These are phyloP conservation scores for Colletotrichum sansevieriae DNA, from an alignment of 2,329 filamentous ascomycete species.

Conservation along the genomic window DNA sequence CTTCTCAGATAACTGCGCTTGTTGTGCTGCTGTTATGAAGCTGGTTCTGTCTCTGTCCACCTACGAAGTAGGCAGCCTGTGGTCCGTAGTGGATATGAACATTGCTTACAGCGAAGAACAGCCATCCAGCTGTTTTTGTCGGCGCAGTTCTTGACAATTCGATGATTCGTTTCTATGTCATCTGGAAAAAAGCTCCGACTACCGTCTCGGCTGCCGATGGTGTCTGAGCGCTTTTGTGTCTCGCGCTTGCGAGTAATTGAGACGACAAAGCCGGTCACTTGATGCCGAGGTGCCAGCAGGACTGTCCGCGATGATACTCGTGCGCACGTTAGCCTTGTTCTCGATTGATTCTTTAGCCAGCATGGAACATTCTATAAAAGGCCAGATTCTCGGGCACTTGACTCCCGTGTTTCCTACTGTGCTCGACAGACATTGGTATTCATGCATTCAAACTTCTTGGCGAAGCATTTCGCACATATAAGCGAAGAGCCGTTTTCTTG, in stretches of 20 bases:
- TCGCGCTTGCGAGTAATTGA: conserved; percentile 2
- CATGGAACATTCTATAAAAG: conserved; percentile 9
- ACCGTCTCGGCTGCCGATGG: neutral
- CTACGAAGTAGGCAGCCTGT: too few relatives aligned
- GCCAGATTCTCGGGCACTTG: neutral
- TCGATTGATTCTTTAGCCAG: neutral
- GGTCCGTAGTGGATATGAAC: too few relatives aligned
- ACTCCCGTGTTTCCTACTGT: neutral
- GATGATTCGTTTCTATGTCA: conserved; percentile 9
- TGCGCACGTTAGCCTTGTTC: neutral
- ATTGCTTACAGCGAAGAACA: too few relatives aligned
- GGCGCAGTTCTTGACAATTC: too few relatives aligned
- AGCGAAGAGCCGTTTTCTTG: too few relatives aligned
- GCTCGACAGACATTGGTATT: neutral
- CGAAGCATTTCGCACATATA: neutral
- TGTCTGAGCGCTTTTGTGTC: conserved; percentile 20
- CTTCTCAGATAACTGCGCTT: too few relatives aligned
- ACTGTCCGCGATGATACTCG: neutral
- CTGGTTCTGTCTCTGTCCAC: too few relatives aligned
- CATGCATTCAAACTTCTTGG: neutral
- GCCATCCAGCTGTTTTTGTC: too few relatives aligned
- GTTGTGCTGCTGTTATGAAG: too few relatives aligned
- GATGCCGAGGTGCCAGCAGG: neutral
- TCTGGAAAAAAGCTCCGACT: neutral
- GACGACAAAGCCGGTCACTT: conserved; percentile 12